phyloP scores from a whole-genome alignment of 2,329 filamentous ascomycete genomes.

The Ustilaginoidea virens region DNA sequence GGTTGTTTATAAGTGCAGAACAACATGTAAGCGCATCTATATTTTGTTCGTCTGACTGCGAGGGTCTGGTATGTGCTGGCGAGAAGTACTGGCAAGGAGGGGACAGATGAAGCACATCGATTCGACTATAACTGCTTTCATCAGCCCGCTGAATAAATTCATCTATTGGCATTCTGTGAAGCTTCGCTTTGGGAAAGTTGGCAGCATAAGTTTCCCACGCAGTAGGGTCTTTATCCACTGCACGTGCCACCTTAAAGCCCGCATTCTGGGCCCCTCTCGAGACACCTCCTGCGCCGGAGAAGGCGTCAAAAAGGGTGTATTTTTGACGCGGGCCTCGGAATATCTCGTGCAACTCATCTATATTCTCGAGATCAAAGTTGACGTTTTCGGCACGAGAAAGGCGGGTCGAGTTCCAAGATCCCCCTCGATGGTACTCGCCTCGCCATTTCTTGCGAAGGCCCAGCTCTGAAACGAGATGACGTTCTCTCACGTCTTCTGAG shows the following conservation, averaged over 20 bases:
- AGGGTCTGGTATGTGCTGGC: conserved; percentile 51
- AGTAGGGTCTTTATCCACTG: conserved; percentile 44
- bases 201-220: conserved; percentile 41
- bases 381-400: not conserved
- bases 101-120: conserved; percentile 60
- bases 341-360: no score
- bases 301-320: conserved; percentile 58
- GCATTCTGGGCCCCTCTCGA: conserved; percentile 44
- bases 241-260: conserved; percentile 43
- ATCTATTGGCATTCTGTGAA: conserved; percentile 32
- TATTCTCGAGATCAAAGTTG: no score
- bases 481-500: conserved; percentile 14
- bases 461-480: conserved; percentile 14
- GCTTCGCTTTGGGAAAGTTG: conserved; percentile 39
- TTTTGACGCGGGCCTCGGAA: conserved; percentile 18
- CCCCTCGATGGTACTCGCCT: conserved; percentile 14
- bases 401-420: conserved; percentile 12
- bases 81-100: conserved; percentile 70
- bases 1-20: conserved; percentile 36
- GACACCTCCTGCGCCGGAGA: conserved; percentile 58
- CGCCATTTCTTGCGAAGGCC: conserved; percentile 18
- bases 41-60: conserved; percentile 56
- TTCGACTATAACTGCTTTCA: conserved; percentile 17
- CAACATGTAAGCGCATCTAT: conserved; percentile 41
- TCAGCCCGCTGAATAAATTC: conserved; percentile 28